Evolutionary conservation across 306 rosid species (phyloP).

Genomic region (Prunus salicina): DNA sequence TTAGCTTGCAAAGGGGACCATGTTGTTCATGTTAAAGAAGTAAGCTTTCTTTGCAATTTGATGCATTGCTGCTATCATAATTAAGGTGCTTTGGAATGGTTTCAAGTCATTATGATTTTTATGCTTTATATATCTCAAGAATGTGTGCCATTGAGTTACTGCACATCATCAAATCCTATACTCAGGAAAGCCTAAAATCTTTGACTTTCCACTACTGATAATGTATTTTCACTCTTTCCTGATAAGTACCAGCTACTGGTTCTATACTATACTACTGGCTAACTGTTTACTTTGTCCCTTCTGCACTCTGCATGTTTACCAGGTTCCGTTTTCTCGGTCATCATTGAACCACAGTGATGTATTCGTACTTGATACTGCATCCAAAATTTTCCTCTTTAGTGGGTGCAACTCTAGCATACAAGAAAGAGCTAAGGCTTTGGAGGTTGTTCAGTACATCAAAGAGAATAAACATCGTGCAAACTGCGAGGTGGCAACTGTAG

Average conservation of each 20-base stretch:
- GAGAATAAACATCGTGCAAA: conserved; percentile 78
- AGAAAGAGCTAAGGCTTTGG: conserved; percentile 96
- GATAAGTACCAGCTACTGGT: neutral
- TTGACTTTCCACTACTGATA: neutral
- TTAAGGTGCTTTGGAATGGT: neutral
- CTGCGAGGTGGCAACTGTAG: conserved; percentile 84
- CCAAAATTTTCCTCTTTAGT: conserved; percentile 82
- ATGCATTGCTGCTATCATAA: neutral
- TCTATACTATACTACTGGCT: neutral
- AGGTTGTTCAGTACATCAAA: conserved; percentile 85
- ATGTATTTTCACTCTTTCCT: conserved; percentile 8
- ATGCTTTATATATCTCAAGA: neutral
- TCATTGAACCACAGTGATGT: conserved; percentile 86
- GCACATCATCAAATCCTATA: neutral
- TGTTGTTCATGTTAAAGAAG: conserved; percentile 86
- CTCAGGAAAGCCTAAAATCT: neutral
- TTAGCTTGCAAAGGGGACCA: conserved; percentile 92
- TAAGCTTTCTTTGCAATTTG: conserved; percentile 36
- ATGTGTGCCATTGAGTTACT: neutral
- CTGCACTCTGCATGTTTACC: conserved; percentile 24
- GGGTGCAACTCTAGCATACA: conserved; percentile 91
- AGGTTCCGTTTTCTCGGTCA: conserved; percentile 89
- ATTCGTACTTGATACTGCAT: conserved; percentile 89
- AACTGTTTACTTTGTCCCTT: conserved; percentile 25
- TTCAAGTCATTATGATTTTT: neutral